phyloP scores from a whole-genome alignment of 75 land plant species.

The Selaginella moellendorffii region DNA sequence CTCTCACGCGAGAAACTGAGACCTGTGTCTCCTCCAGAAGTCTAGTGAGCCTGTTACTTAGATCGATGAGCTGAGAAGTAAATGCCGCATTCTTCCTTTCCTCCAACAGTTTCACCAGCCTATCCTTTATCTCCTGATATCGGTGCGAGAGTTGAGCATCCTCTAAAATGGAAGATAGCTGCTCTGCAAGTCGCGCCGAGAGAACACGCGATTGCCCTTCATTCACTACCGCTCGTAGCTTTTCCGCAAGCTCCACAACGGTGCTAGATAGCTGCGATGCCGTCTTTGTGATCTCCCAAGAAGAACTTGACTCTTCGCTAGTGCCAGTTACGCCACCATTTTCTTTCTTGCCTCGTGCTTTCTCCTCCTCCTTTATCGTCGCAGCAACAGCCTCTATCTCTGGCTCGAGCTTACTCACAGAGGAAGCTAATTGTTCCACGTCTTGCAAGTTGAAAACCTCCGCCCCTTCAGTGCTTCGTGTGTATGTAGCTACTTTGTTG shows the following conservation, averaged over 20 bases:
- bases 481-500: slow-evolving; percentile 1
- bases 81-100: slow-evolving; percentile 46
- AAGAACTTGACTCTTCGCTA: background rate
- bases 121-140: slow-evolving; percentile 57
- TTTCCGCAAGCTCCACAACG: slow-evolving; percentile 45
- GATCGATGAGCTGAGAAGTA: slow-evolving; percentile 50
- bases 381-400: background rate
- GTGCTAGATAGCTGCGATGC: slow-evolving; percentile 31
- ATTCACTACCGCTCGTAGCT: slow-evolving; percentile 49
- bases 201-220: slow-evolving; percentile 55
- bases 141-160: slow-evolving; percentile 50
- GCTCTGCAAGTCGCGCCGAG: slow-evolving; percentile 59
- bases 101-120: slow-evolving; percentile 45
- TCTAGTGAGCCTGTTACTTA: slow-evolving; percentile 56
- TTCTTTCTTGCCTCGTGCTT: background rate
- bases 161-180: slow-evolving; percentile 54
- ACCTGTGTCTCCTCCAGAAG: slow-evolving; percentile 69
- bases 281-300: background rate
- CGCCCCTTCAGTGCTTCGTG: too few species aligned
- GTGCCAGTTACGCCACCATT: background rate
- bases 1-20: slow-evolving; percentile 36
- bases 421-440: background rate
- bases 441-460: too few species aligned
- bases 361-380: slow-evolving; percentile 5
- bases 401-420: background rate